Base-by-base conservation (phyloP, 371 early-diverging fungal species). In the Lichtheimia ramosa region DNA sequence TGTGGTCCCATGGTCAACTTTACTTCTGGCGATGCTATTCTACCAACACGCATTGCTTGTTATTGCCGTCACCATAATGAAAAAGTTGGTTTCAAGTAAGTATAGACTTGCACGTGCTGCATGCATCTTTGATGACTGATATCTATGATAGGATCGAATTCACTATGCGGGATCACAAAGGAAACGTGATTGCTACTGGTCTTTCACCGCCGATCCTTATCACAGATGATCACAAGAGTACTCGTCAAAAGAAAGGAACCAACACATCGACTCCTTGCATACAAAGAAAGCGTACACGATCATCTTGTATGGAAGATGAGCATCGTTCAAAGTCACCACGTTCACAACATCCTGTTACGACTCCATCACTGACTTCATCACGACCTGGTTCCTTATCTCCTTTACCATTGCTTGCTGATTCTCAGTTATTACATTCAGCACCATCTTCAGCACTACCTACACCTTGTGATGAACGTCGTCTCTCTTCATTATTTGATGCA, bases 41-140 rank as follows among this genome's bases (percentile, higher is more conserved):
- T 96, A 43, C 94, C 95, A 14, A 90, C 93, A 1, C 86, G 97
- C 40, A 93, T 96, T 59, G 94, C 96, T 7, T 96, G 96, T 71
- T 96, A 96, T 70, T 95, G 95, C 74, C 83, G 96, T 13, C 96
- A 96, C 64, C 96, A 95, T 66, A 81, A 85, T 63, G 96, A 96
- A 66, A 92, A 91, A 67, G 69, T 86, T 13, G 96, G 96, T 0
- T 96, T 95, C 71, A 87, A 75, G 80, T 79, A 74, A 46, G 34
- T 34, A n/a, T n/a, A 41, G 25, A 54, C 14, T 15, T 48, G 42
- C 25, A 16, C 27, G 21, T 43, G 49, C 64, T 50, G 51, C 16
- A 27, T 57, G 21, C 15, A 48, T 27, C 42, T 3, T 18, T 43
- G 34, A 6, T 34, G 34, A 34, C 34, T 34, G 34, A 34, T 5